Conservation (phyloP, 2,329 filamentous ascomycete species). For the Byssothecium circinans region DNA sequence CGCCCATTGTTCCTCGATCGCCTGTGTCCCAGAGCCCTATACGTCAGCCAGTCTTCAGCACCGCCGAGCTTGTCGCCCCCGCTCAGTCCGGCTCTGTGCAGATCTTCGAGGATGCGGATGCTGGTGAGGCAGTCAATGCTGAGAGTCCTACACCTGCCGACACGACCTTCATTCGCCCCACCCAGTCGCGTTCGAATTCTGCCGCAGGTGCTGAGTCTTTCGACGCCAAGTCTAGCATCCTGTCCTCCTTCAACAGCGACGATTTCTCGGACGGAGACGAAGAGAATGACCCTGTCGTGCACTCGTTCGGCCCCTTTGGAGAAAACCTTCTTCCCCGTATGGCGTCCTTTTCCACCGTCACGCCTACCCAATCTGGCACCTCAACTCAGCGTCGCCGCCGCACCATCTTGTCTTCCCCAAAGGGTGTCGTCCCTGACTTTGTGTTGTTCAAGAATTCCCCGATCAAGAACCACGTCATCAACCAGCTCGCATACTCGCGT, state of each 20-base stretch:
- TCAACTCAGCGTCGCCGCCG: slow-evolving; percentile 34
- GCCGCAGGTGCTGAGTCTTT: slow-evolving; percentile 18
- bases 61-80: slow-evolving; percentile 36
- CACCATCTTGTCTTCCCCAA: slow-evolving; percentile 36
- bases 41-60: slow-evolving; percentile 48
- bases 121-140: slow-evolving; percentile 23
- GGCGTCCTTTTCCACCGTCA: slow-evolving; percentile 70
- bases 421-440: slow-evolving; percentile 27
- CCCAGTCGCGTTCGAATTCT: slow-evolving; percentile 24
- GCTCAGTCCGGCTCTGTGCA: slow-evolving; percentile 30
- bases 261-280: slow-evolving; percentile 77
- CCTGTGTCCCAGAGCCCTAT: slow-evolving; percentile 74
- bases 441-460: slow-evolving; percentile 43
- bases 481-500: slow-evolving; percentile 93
- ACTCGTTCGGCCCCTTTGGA: slow-evolving; percentile 89
- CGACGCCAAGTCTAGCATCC: slow-evolving; percentile 28
- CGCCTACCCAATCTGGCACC: slow-evolving; percentile 54
- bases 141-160: slow-evolving; percentile 28
- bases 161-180: slow-evolving; percentile 35
- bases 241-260: slow-evolving; percentile 48
- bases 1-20: slow-evolving; percentile 67
- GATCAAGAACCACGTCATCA: slow-evolving; percentile 84
- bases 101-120: slow-evolving; percentile 45
- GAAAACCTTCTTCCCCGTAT: slow-evolving; percentile 81
- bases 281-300: slow-evolving; percentile 90